Evolutionary conservation across 164 flowering plant genomes (phyloP).

Genomic region (Vitis cinerea): DNA sequence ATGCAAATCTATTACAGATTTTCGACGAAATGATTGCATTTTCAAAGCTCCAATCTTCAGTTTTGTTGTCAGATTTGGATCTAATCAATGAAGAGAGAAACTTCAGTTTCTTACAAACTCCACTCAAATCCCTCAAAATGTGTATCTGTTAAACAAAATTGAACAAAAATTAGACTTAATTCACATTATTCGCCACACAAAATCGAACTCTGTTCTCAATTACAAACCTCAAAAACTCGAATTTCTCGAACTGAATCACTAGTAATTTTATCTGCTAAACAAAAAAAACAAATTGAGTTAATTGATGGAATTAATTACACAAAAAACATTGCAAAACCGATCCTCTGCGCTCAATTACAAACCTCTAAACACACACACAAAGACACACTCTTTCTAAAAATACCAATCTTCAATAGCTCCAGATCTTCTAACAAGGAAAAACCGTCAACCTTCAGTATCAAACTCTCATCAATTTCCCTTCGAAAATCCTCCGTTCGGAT

Average conservation of each 20-base stretch:
- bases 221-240: conserved; percentile 16
- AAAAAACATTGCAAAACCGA: background rate
- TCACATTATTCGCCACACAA: background rate
- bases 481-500: too few species aligned
- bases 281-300: too few species aligned
- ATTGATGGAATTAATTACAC: too few species aligned
- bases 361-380: background rate
- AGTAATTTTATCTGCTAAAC: too few species aligned
- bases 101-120: conserved; percentile 6
- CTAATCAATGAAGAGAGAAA: background rate
- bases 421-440: conserved; percentile 13
- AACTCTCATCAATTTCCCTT: too few species aligned
- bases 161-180: background rate
- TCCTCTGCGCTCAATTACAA: too few species aligned
- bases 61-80: conserved; percentile 12
- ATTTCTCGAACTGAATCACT: too few species aligned
- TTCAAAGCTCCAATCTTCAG: conserved; percentile 4
- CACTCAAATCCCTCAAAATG: conserved; percentile 8
- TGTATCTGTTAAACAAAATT: conserved; percentile 14
- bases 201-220: conserved; percentile 1
- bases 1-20: conserved; percentile 8
- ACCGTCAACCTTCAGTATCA: too few species aligned
- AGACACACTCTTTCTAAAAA: too few species aligned
- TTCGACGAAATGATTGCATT: conserved; percentile 11
- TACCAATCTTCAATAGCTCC: conserved; percentile 1